These are phyloP conservation scores for Pleurotus tuber-regium DNA, from an alignment of 768 basidiomycete genomes.

Conservation along the genomic window DNA sequence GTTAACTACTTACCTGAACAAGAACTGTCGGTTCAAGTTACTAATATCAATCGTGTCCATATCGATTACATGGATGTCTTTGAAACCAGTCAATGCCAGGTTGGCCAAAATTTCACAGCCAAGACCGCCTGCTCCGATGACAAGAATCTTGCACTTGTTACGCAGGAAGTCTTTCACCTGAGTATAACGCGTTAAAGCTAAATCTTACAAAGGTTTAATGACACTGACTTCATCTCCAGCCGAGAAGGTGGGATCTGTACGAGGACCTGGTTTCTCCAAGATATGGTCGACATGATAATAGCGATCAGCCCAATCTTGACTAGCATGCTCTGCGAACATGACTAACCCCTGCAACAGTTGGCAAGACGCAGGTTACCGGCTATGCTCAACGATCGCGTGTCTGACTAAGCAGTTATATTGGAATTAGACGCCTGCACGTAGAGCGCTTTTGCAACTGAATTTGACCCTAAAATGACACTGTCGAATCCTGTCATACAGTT, in stretches of 20 bases:
- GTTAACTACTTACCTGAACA: conserved; percentile 71
- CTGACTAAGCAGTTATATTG: not conserved
- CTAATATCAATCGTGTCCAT: conserved; percentile 99
- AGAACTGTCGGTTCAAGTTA: conserved; percentile 96
- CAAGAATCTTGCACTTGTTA: conserved; percentile 85
- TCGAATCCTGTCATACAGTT: conserved; percentile 48
- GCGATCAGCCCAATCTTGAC: conserved; percentile 49
- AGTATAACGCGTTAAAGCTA: conserved; percentile 5
- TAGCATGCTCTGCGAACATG: not conserved
- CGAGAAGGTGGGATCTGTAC: conserved; percentile 80
- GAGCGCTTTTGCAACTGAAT: not conserved
- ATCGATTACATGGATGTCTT: conserved; percentile 98
- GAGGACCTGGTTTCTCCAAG: conserved; percentile 82
- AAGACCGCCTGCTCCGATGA: conserved; percentile 96
- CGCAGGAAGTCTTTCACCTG: conserved; percentile 89
- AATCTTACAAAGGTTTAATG: conserved; percentile 1
- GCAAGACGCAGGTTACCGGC: no score
- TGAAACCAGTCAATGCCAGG: conserved; percentile 94
- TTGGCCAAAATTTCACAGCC: conserved; percentile 98
- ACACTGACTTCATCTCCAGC: conserved; percentile 74
- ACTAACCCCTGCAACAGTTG: no score
- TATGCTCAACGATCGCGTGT: conserved; percentile 12
- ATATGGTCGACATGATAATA: conserved; percentile 87
- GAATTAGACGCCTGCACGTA: not conserved
- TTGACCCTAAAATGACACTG: conserved; percentile 34